Conservation (phyloP, 495 filamentous ascomycete genomes). For the Talaromyces borbonicus region DNA sequence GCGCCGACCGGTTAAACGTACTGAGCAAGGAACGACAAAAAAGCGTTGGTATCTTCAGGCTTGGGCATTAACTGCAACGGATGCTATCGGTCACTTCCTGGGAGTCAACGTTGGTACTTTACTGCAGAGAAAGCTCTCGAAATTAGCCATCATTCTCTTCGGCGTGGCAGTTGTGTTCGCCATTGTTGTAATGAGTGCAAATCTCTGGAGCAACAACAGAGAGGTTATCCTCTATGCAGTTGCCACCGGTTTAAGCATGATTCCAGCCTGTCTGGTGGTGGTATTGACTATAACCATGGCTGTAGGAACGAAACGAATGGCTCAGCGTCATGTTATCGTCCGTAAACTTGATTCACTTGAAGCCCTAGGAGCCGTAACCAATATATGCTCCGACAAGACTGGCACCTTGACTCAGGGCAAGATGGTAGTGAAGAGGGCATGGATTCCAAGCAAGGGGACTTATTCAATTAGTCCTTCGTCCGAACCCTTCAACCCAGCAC, state of each 20-base stretch:
- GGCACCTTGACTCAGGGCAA: conserved; percentile 56
- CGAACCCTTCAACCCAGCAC: conserved; percentile 39
- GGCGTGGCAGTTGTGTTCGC: conserved; percentile 59
- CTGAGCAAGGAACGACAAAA: conserved; percentile 43
- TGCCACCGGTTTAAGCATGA: conserved; percentile 58
- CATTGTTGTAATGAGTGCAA: conserved; percentile 56
- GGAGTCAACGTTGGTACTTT: conserved; percentile 63
- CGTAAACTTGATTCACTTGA: conserved; percentile 57
- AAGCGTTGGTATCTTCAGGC: conserved; percentile 62
- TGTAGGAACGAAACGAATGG: conserved; percentile 64
- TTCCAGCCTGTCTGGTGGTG: conserved; percentile 61
- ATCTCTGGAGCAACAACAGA: conserved; percentile 46
- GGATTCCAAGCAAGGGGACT: conserved; percentile 50
- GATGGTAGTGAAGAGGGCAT: conserved; percentile 65
- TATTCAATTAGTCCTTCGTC: conserved; percentile 40
- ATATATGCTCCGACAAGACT: conserved; percentile 67
- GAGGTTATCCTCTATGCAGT: conserved; percentile 66
- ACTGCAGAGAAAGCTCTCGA: conserved; percentile 57
- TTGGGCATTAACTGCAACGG: conserved; percentile 53
- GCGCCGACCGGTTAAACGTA: conserved; percentile 47
- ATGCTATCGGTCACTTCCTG: conserved; percentile 59
- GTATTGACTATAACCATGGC: conserved; percentile 61
- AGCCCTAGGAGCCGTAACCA: conserved; percentile 57
- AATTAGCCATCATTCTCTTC: conserved; percentile 60
- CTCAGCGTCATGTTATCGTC: conserved; percentile 57